Base-by-base conservation (phyloP, 2,329 filamentous ascomycete genomes). In the Alternaria brassicae region DNA sequence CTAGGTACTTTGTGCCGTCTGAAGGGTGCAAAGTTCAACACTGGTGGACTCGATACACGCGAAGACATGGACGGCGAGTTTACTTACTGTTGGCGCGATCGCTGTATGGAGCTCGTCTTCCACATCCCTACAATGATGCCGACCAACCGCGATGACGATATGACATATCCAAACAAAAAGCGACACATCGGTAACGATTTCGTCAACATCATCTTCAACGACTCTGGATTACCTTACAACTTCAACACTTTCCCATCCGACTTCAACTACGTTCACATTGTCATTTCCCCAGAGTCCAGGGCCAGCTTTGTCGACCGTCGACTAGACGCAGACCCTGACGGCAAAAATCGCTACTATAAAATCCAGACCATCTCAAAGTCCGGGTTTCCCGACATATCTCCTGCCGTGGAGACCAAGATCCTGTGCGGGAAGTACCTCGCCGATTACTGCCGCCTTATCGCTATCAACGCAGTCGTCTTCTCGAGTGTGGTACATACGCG, bases 51-150 rank as follows among this genome's bases (percentile, higher is more conserved):
- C 25, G 93, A 98, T 75, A 87, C 88, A 28, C 84, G 88, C 61
- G 86, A 89, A 67, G 89, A 94, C 70, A 84, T 84, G 2, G 95
- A 99, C 76, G 95, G 95, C 30, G 87, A 93, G 71, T 92, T 91
- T 76, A 92, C 93, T 0, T 93, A 94, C 73, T 94, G 92, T 71
- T 99, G 95, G 93, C 91, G 93, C 61, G 95, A 98, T 75, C 87
- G 93, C 41, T 92, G 97, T 57, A 95, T 93, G 5, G 95, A 98
- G 76, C 91, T 99, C 42, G 90, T 98, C 28, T 99, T 96, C 78
- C 95, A 98, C 75, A 89, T 98, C 54, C 92, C 91, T 5, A 99
- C 94, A 4, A 93, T 98, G 84, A 99, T 99, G 95, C 95, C 95
- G 1, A 97, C 92, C 9, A 86, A 96, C 72, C 81, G 89, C 13